Conservation (phyloP, 139 green algal species). For the Coelastrella sp. region DNA sequence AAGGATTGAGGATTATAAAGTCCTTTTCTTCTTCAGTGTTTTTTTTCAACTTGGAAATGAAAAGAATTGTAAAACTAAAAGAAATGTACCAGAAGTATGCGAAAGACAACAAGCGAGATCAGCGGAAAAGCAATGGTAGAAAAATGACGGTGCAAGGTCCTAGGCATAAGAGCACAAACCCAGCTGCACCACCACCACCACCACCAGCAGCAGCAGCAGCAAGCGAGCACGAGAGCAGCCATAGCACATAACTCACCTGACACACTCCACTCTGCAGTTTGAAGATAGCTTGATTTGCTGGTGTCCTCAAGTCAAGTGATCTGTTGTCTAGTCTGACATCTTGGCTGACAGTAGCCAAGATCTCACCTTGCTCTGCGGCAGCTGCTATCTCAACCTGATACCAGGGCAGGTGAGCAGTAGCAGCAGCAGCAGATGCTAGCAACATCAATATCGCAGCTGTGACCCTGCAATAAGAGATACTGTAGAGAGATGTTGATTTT, state of each 20-base stretch:
- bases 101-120: not conserved
- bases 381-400: slow-evolving; percentile 59
- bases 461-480: not conserved
- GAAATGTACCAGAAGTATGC: too few species aligned
- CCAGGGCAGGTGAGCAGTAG: not conserved
- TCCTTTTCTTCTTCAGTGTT: too few species aligned
- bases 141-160: not conserved
- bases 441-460: slow-evolving; percentile 54
- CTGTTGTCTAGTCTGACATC: slow-evolving; percentile 94
- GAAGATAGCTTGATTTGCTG: slow-evolving; percentile 99
- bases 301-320: slow-evolving; percentile 95
- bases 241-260: slow-evolving; percentile 60
- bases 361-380: slow-evolving; percentile 75
- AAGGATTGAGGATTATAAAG: too few species aligned
- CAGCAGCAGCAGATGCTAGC: slow-evolving; percentile 85
- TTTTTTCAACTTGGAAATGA: too few species aligned
- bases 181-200: not conserved
- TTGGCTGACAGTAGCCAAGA: slow-evolving; percentile 84
- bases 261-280: slow-evolving; percentile 89
- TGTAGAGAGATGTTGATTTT: not conserved
- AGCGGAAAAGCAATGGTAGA: not conserved
- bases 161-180: not conserved
- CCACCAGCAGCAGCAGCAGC: not conserved
- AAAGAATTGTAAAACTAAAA: too few species aligned
- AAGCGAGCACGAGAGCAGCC: not conserved